These are phyloP conservation scores for Diplocarpon mali DNA, from an alignment of 2,329 filamentous ascomycete genomes.

Conservation along the genomic window DNA sequence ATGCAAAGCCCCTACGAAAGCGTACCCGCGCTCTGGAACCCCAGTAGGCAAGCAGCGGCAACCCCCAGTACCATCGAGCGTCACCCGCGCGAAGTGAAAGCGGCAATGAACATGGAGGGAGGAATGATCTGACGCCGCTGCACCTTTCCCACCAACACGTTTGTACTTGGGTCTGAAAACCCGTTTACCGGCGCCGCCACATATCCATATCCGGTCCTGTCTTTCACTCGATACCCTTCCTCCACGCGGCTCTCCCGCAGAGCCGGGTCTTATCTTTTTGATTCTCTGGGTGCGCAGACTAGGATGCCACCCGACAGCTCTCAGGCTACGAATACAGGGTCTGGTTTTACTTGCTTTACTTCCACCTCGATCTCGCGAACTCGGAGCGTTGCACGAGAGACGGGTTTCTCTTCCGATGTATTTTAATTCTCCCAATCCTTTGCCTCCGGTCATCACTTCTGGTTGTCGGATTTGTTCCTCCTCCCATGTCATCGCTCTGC, in stretches of 20 bases:
- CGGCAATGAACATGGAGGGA: conserved; percentile 24
- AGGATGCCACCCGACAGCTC: conserved; percentile 4
- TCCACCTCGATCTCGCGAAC: no score
- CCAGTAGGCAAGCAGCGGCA: conserved; percentile 3
- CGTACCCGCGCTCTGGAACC: conserved; percentile 17
- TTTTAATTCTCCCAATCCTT: conserved; percentile 24
- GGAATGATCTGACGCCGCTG: conserved; percentile 24
- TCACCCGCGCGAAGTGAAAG: conserved; percentile 26
- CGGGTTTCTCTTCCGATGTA: conserved; percentile 14
- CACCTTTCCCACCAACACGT: conserved; percentile 2
- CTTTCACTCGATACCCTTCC: conserved; percentile 19
- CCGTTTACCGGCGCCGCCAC: conserved; percentile 7
- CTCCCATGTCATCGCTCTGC: background rate
- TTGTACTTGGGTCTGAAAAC: conserved; percentile 1
- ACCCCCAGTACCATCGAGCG: conserved; percentile 17
- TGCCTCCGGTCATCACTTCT: conserved; percentile 8
- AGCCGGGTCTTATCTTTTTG: conserved; percentile 4
- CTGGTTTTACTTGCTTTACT: background rate
- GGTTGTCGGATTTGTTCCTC: conserved; percentile 5
- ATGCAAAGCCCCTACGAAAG: conserved; percentile 26
- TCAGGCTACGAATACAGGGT: conserved; percentile 12
- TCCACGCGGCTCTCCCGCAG: conserved; percentile 1
- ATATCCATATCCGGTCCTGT: background rate
- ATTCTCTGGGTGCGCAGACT: conserved; percentile 10
- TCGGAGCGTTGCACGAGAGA: background rate